Conservation (phyloP, 768 basidiomycete genomes). For the Glaciozyma antarctica region DNA sequence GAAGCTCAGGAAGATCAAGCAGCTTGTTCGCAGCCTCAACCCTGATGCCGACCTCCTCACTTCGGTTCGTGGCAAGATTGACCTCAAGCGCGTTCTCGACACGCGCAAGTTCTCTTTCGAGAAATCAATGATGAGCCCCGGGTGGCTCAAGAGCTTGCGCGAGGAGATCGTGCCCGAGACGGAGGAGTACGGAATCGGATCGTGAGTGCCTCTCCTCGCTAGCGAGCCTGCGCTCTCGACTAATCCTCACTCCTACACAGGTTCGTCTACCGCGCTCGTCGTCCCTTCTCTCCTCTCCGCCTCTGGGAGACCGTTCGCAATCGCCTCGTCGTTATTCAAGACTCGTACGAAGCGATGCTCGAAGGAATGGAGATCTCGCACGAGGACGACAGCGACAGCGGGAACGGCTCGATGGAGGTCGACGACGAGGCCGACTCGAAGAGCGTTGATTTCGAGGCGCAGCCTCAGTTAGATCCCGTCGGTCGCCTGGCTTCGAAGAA, state of each 20-base stretch:
- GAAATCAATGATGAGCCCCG: constrained; percentile 35
- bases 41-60: constrained; percentile 33
- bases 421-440: constrained; percentile 26
- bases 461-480: constrained; percentile 37
- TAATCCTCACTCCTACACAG: background rate
- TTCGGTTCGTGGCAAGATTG: constrained; percentile 26
- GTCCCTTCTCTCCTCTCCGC: constrained; percentile 38
- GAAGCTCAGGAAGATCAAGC: constrained; percentile 31
- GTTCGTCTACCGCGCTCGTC: constrained; percentile 38
- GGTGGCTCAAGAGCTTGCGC: constrained; percentile 36
- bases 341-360: constrained; percentile 27
- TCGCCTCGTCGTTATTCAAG: constrained; percentile 39
- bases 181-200: constrained; percentile 33
- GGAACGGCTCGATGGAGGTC: constrained; percentile 24
- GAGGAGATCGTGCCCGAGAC: constrained; percentile 38
- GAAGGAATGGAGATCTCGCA: constrained; percentile 23
- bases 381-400: constrained; percentile 21
- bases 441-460: constrained; percentile 9
- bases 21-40: constrained; percentile 37
- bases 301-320: constrained; percentile 37
- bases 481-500: constrained; percentile 35
- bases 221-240: background rate
- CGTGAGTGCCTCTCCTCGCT: background rate
- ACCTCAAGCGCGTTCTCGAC: constrained; percentile 37
- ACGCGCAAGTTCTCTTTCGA: constrained; percentile 37